phyloP scores from a whole-genome alignment of 176 grass and related monocot species.

The Oryza glaberrima region DNA sequence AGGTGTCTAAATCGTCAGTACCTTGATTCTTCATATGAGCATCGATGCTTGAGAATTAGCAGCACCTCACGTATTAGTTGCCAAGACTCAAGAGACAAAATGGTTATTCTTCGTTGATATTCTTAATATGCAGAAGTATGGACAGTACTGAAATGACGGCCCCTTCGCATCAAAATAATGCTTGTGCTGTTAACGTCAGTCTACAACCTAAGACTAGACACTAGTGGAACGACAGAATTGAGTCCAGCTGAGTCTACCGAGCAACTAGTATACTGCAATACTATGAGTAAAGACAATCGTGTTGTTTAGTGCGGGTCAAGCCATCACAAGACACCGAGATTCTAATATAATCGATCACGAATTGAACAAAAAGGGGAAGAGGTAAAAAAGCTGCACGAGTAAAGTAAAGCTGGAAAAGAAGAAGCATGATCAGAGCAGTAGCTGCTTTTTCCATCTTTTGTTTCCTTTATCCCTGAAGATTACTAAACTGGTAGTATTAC shows the following conservation, averaged over 20 bases:
- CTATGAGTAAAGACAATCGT: not conserved
- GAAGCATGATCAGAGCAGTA: not conserved
- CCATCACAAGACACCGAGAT: not conserved
- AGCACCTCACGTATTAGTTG: too few species aligned
- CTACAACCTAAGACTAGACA: not conserved
- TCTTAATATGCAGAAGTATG: not conserved
- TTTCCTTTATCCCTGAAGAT: not conserved
- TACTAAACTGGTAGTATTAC: not conserved
- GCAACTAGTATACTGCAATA: not conserved
- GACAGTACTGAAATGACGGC: not conserved
- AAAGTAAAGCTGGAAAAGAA: not conserved
- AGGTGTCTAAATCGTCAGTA: not conserved
- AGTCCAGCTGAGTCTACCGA: not conserved
- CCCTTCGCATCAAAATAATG: not conserved
- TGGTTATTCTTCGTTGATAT: not conserved
- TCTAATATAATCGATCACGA: not conserved
- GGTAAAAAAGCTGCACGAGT: not conserved
- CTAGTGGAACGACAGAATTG: not conserved
- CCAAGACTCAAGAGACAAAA: not conserved
- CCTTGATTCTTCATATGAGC: too few species aligned
- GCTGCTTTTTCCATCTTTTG: too few species aligned
- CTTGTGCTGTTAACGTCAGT: not conserved
- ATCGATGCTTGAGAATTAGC: too few species aligned
- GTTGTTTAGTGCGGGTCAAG: not conserved
- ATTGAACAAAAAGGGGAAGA: not conserved